Conservation (phyloP, 306 rosid genomes). For the Quercus cerris region DNA sequence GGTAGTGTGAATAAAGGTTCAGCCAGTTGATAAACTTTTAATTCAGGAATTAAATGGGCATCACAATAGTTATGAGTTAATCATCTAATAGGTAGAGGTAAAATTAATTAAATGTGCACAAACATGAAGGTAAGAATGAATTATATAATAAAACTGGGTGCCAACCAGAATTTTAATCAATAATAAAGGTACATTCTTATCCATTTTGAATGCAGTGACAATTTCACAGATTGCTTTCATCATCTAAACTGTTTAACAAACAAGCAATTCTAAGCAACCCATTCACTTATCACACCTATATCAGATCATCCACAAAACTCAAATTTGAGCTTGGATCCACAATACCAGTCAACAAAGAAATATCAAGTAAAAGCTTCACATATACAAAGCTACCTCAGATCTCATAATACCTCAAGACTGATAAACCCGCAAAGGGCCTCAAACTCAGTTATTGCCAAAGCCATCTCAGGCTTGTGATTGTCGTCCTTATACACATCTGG, state of each 20-base stretch:
- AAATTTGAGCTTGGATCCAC: conserved; percentile 3
- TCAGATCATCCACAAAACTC: background rate
- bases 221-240: background rate
- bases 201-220: background rate
- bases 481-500: conserved; percentile 81
- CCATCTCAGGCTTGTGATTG: conserved; percentile 98
- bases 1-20: background rate
- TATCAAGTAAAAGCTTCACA: background rate
- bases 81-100: background rate
- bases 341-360: background rate
- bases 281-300: background rate
- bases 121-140: background rate
- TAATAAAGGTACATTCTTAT: background rate
- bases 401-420: conserved; percentile 52
- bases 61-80: background rate
- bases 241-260: background rate
- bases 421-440: conserved; percentile 92
- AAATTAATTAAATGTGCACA: background rate
- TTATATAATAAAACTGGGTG: background rate
- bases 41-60: background rate
- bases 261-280: background rate
- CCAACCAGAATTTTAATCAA: background rate
- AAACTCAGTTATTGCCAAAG: conserved; percentile 73
- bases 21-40: background rate
- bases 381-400: background rate